A percentile compares a stretch with the other conserved stretches of the same genome.
Conservation (phyloP, 2,329 filamentous ascomycete species). For the Bipolaris victoriae region DNA sequence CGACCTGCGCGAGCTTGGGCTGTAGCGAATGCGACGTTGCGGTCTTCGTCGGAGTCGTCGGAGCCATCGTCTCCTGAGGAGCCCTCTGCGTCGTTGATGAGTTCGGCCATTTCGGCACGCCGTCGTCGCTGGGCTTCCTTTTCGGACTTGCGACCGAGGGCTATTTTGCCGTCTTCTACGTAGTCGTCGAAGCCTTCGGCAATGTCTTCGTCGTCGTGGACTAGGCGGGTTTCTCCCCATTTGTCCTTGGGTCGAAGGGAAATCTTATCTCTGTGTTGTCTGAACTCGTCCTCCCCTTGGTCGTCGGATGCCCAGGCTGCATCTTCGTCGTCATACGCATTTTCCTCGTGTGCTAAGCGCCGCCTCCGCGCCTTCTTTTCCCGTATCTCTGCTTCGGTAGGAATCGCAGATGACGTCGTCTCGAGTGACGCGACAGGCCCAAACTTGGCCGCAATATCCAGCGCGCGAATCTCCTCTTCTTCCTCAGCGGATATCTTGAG, state of each 20-base stretch:
- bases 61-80: slow-evolving; percentile 72
- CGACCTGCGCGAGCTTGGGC: slow-evolving; percentile 88
- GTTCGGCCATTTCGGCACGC: slow-evolving; percentile 78
- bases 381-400: slow-evolving; percentile 82
- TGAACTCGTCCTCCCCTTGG: slow-evolving; percentile 47
- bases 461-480: slow-evolving; percentile 54
- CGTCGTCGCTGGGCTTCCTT: slow-evolving; percentile 69
- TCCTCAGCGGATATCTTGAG: slow-evolving; percentile 49
- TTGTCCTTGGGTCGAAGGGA: slow-evolving; percentile 65
- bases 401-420: slow-evolving; percentile 61
- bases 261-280: slow-evolving; percentile 50
- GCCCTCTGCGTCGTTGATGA: slow-evolving; percentile 81
- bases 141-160: slow-evolving; percentile 79
- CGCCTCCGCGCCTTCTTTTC: slow-evolving; percentile 90
- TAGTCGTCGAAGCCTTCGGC: slow-evolving; percentile 94
- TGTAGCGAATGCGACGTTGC: slow-evolving; percentile 81
- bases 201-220: slow-evolving; percentile 87
- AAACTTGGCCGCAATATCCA: slow-evolving; percentile 61
- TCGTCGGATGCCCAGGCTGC: slow-evolving; percentile 51
- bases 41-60: slow-evolving; percentile 67
- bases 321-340: slow-evolving; percentile 59
- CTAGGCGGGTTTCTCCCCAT: slow-evolving; percentile 71
- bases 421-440: slow-evolving; percentile 56
- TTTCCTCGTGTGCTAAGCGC: slow-evolving; percentile 75
- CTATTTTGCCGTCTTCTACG: slow-evolving; percentile 81